Conservation (phyloP, 345 rosid genomes). For the Isatis tinctoria region DNA sequence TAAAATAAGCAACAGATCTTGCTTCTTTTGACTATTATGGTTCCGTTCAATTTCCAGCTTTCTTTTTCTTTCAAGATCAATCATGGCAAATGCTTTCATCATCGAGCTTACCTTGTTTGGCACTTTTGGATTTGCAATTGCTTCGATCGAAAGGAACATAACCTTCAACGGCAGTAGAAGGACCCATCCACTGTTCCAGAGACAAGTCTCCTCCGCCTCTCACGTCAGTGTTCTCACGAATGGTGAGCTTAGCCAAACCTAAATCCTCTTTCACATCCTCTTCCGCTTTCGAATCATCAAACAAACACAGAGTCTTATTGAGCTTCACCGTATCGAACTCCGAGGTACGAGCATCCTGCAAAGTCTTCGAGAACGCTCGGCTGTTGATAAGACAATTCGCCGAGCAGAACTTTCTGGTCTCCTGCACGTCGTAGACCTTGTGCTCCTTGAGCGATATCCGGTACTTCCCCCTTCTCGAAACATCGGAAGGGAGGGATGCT, state of each 20-base stretch:
- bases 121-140: background rate
- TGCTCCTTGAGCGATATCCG: conserved; percentile 70
- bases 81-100: too few relatives aligned
- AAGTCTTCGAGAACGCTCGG: conserved; percentile 44
- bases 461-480: conserved; percentile 51
- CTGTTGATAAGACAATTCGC: conserved; percentile 54
- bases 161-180: conserved; percentile 84
- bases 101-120: too few relatives aligned
- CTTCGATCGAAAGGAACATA: conserved; percentile 55
- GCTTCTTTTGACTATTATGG: too few relatives aligned
- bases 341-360: conserved; percentile 52
- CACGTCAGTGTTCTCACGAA: conserved; percentile 48
- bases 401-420: conserved; percentile 66
- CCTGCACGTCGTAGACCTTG: conserved; percentile 57
- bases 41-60: too few relatives aligned
- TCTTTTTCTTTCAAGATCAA: too few relatives aligned
- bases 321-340: conserved; percentile 42
- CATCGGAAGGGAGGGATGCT: conserved; percentile 44
- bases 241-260: conserved; percentile 47
- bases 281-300: conserved; percentile 31
- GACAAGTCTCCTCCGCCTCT: conserved; percentile 37
- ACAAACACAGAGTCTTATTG: conserved; percentile 43
- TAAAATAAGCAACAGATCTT: too few relatives aligned
- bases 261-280: conserved; percentile 35
- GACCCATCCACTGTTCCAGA: conserved; percentile 53